Evolutionary conservation across 371 early-diverging fungal species (phyloP).

Genomic region (Encephalitozoon cuniculi): DNA sequence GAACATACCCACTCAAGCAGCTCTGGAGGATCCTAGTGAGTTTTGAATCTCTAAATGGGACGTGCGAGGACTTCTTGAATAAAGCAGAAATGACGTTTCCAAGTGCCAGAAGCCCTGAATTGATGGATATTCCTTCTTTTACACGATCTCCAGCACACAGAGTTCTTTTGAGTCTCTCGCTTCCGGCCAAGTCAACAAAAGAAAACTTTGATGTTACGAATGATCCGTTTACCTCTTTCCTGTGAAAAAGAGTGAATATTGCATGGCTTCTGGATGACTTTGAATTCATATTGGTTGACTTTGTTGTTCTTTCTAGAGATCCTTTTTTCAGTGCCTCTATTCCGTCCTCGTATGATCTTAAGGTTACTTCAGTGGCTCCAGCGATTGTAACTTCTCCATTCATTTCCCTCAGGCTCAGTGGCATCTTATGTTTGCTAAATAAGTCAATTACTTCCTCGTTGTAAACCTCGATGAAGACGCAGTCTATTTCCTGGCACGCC

Average conservation of each 20-base stretch:
- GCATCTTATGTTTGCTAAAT: conserved; percentile 67
- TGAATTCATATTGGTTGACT: conserved; percentile 87
- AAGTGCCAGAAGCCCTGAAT: conserved; percentile 84
- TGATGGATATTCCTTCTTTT: conserved; percentile 93
- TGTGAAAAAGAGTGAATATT: conserved; percentile 77
- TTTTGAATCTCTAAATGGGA: conserved; percentile 93
- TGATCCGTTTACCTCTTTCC: conserved; percentile 2
- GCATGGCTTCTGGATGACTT: conserved; percentile 88
- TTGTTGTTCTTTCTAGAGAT: conserved; percentile 73
- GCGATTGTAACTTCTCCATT: conserved; percentile 76
- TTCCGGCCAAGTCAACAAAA: conserved; percentile 98
- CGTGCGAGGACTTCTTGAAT: conserved; percentile 66
- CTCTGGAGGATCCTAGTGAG: conserved; percentile 87
- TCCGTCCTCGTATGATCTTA: conserved; percentile 71
- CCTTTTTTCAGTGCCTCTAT: conserved; percentile 74
- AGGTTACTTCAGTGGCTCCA: conserved; percentile 73
- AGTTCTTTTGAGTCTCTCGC: conserved; percentile 87
- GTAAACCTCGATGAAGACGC: conserved; percentile 75
- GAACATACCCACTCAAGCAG: conserved; percentile 75
- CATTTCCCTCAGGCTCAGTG: conserved; percentile 75
- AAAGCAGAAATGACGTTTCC: conserved; percentile 96
- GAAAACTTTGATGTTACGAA: conserved; percentile 14
- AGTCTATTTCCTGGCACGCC: conserved; percentile 42
- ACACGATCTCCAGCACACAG: conserved; percentile 80
- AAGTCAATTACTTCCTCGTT: conserved; percentile 78